Evolutionary conservation across 148 eudicot species (phyloP).

Genomic region (Cornus florida): DNA sequence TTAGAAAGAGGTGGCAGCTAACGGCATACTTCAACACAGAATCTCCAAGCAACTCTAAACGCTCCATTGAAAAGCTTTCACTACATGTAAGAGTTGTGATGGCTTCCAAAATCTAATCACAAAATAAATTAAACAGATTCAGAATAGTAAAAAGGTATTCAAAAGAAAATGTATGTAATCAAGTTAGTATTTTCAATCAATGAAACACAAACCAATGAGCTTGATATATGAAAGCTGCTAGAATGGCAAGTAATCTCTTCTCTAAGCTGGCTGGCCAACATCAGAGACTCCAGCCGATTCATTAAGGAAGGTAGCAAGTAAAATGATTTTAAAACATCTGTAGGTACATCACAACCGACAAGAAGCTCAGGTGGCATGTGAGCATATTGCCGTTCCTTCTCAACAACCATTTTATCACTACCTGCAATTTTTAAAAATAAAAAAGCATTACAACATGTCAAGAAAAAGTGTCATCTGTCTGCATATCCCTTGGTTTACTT

Average conservation of each 20-base stretch:
- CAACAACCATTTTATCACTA: slow-evolving; percentile 14
- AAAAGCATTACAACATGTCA: too few species aligned
- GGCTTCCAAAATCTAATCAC: slow-evolving; percentile 76
- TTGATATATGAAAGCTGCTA: slow-evolving; percentile 44
- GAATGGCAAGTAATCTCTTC: slow-evolving; percentile 48
- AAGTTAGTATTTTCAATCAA: background rate
- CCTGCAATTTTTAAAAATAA: slow-evolving; percentile 15
- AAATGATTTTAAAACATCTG: slow-evolving; percentile 51
- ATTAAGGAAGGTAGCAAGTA: slow-evolving; percentile 91
- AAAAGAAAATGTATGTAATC: slow-evolving; percentile 5
- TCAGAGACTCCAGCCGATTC: slow-evolving; percentile 88
- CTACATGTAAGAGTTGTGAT: slow-evolving; percentile 82
- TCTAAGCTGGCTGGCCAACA: slow-evolving; percentile 92
- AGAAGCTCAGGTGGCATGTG: slow-evolving; percentile 94
- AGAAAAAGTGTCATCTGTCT: too few species aligned
- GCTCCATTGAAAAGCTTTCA: slow-evolving; percentile 85
- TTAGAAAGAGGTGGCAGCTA: slow-evolving; percentile 76
- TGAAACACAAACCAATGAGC: slow-evolving; percentile 55
- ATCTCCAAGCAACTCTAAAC: slow-evolving; percentile 95
- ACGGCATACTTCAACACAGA: slow-evolving; percentile 83
- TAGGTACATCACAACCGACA: slow-evolving; percentile 54
- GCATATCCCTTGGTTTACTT: background rate
- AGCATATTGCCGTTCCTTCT: slow-evolving; percentile 46
- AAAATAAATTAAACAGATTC: background rate
- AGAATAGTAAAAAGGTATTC: background rate